Base-by-base conservation (phyloP, 371 early-diverging fungal species). In the Mucor plumbeus region DNA sequence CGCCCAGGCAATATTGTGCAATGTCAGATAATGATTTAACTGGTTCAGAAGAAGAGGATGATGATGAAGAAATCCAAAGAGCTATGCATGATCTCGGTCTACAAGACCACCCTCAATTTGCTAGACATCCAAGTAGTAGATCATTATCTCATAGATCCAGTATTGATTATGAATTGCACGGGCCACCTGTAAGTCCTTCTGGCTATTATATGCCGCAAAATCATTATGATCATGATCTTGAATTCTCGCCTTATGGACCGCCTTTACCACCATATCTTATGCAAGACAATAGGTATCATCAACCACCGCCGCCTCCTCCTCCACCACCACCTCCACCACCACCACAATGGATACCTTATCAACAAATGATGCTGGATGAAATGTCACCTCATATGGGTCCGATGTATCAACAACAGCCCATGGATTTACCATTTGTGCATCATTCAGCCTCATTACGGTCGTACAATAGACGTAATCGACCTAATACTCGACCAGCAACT, bases 371-470 rank as follows among this genome's bases (percentile, higher is more conserved):
- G 62, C 41, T 44, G 47, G 40, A 44, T 35, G 43, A 55, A 17
- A 8, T 64, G 34, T 54, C 54, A 7, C 55, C 63, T 21, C 40
- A 14, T 53, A 33, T 61, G 31, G 39, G 41, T 26, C 65, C 64
- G 31, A 60, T 60, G 48, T 47, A 47, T 11, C 43, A 55, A 57
- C 58, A 35, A 40, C 56, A 50, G 4, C 56, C 55, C 40, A 50
- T 50, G 54, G 55, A 63, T 21, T 40, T 54, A 53, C 38, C 67
- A 3, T 62, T 56, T 57, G 33, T 34, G 21, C 63, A 48, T 48
- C 60, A 65, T 10, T 65, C 70, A 26, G n/a, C 61, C 47, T 69
- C 69, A 14, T 48, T 44, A 1, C 55, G 65, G 60, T 61, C 61
- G 47, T 59, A 64, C 64, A 69, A 36, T 21, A 59, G 54, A 36